A percentile compares a stretch with the other conserved stretches of the same genome.
Conservation (phyloP, 2,329 filamentous ascomycete species). For the Parastagonospora nodorum region DNA sequence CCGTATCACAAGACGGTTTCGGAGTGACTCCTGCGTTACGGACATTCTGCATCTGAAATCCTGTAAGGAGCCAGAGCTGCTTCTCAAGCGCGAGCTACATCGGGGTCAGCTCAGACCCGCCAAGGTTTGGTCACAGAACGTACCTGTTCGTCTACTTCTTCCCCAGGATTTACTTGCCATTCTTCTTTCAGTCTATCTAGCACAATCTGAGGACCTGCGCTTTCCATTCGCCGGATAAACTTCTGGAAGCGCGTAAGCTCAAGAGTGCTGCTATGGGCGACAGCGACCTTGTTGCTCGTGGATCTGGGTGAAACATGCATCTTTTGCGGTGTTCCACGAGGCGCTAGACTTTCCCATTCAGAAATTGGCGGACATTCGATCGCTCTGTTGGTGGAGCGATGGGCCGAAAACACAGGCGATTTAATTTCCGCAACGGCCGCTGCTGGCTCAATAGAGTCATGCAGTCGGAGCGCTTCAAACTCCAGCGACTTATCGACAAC, state of each 20-base stretch:
- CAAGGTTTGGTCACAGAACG: neutral
- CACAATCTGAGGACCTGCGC: constrained; percentile 57
- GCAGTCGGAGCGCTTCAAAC: constrained; percentile 26
- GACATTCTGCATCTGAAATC: constrained; percentile 51
- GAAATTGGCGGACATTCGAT: constrained; percentile 36
- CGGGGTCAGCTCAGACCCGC: constrained; percentile 1
- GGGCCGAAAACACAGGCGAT: constrained; percentile 13
- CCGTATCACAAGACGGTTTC: constrained; percentile 35
- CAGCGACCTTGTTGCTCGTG: constrained; percentile 17
- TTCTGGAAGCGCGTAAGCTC: constrained; percentile 54
- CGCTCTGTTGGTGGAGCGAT: constrained; percentile 14
- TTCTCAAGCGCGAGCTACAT: constrained; percentile 55
- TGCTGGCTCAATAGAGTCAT: constrained; percentile 13
- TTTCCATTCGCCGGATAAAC: constrained; percentile 62
- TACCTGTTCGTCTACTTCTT: constrained; percentile 53
- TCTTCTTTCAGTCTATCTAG: constrained; percentile 61
- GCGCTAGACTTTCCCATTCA: constrained; percentile 41
- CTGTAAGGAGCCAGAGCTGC: constrained; percentile 67
- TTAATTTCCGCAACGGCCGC: constrained; percentile 5
- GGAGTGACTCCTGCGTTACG: constrained; percentile 27
- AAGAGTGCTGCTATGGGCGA: constrained; percentile 23
- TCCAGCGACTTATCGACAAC: constrained; percentile 24
- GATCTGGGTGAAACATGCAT: constrained; percentile 22
- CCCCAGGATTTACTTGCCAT: constrained; percentile 45
- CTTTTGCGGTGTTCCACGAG: constrained; percentile 20